Percentiles rank a stretch among this genome's conserved stretches.
Conservation (phyloP, 2,329 filamentous ascomycete genomes). For the Colletotrichum sp. region DNA sequence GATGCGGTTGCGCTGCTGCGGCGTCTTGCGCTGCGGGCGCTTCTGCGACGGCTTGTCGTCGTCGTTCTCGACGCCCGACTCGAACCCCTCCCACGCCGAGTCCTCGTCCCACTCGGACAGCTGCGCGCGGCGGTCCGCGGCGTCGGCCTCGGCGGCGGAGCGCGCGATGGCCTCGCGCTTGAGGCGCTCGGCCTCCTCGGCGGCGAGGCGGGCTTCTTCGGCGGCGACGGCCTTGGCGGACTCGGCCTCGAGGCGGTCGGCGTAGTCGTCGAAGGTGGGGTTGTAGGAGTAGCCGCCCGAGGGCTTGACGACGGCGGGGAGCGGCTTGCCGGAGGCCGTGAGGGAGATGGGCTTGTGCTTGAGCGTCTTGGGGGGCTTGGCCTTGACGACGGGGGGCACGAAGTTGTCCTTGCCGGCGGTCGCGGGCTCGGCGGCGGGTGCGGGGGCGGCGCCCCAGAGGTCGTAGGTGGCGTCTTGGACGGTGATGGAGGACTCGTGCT, state of each 20-base stretch:
- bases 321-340: conserved; percentile 77
- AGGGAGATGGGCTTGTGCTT: conserved; percentile 81
- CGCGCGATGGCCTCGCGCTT: conserved; percentile 70
- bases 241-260: conserved; percentile 74
- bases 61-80: conserved; percentile 80
- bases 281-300: conserved; percentile 91
- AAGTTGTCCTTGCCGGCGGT: conserved; percentile 55
- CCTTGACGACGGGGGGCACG: conserved; percentile 67
- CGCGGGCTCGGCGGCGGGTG: conserved; percentile 33
- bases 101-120: conserved; percentile 82
- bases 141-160: conserved; percentile 77
- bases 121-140: conserved; percentile 69
- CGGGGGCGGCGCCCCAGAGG: conserved; percentile 67
- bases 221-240: conserved; percentile 79
- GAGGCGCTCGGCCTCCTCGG: conserved; percentile 69
- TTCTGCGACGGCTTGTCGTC: conserved; percentile 61
- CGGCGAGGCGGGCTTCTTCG: conserved; percentile 75
- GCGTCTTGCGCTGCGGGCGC: conserved; percentile 83
- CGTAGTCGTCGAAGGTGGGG: conserved; percentile 85
- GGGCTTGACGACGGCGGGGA: conserved; percentile 81
- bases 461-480: conserved; percentile 75
- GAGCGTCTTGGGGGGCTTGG: conserved; percentile 76
- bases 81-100: conserved; percentile 87
- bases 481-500: conserved; percentile 59
- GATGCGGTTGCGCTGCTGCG: conserved; percentile 83